phyloP scores from a whole-genome alignment of 2,329 filamentous ascomycete genomes.

The Trichophyton simii region DNA sequence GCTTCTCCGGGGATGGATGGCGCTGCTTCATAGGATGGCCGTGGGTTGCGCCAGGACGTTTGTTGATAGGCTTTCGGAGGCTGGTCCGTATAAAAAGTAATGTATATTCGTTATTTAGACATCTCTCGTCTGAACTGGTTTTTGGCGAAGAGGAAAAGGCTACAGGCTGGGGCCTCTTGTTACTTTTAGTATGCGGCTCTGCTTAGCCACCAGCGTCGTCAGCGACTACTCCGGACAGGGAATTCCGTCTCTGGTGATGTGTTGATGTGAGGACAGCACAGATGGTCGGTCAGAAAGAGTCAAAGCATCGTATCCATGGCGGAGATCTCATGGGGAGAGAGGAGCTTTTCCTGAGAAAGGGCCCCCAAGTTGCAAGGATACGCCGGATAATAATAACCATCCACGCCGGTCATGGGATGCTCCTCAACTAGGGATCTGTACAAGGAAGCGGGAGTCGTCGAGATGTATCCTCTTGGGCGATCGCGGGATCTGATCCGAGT shows the following conservation, averaged over 20 bases:
- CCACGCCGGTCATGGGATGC: slow-evolving; percentile 1
- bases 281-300: neutral
- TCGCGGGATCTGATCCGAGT: slow-evolving; percentile 3
- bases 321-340: neutral
- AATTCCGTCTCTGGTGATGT: neutral
- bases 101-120: too few species aligned
- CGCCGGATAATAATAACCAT: slow-evolving; percentile 1
- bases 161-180: neutral
- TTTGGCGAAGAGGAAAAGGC: neutral
- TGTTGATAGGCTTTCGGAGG: neutral
- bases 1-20: neutral
- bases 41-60: neutral
- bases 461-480: neutral
- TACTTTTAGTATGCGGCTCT: slow-evolving; percentile 1
- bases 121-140: too few species aligned
- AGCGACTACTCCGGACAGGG: neutral
- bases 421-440: neutral
- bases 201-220: neutral
- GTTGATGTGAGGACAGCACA: neutral
- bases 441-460: neutral
- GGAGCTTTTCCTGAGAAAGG: neutral
- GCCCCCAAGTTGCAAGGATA: neutral
- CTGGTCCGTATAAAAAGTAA: neutral
- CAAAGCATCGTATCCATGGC: neutral
- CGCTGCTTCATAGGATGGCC: neutral